Evolutionary conservation across 2,329 filamentous ascomycete species (phyloP).

Genomic region (Colletotrichum sp.): DNA sequence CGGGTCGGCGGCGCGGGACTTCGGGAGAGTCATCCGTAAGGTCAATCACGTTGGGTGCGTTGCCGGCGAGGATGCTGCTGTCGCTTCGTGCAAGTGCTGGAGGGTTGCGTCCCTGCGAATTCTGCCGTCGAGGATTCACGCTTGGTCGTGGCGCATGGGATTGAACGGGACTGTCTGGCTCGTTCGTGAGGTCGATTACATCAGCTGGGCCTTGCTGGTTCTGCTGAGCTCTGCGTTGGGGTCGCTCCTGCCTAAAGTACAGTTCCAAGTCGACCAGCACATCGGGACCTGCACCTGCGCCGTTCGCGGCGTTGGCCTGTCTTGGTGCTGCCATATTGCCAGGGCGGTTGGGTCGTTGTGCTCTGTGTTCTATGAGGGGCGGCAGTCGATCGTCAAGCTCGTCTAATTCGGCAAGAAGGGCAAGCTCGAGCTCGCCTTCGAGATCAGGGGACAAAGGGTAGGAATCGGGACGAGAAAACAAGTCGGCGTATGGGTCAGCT

Average conservation of each 20-base stretch:
- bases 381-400: not conserved
- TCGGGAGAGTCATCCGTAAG: slow-evolving; percentile 53
- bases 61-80: slow-evolving; percentile 42
- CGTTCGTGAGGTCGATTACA: slow-evolving; percentile 56
- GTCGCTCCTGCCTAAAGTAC: slow-evolving; percentile 3
- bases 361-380: not conserved
- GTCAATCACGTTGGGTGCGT: slow-evolving; percentile 49
- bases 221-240: not conserved
- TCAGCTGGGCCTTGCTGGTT: slow-evolving; percentile 21
- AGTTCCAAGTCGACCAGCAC: slow-evolving; percentile 31
- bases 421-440: slow-evolving; percentile 15
- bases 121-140: slow-evolving; percentile 46
- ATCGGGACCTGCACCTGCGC: slow-evolving; percentile 15
- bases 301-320: not conserved
- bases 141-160: slow-evolving; percentile 11
- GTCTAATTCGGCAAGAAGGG: slow-evolving; percentile 16
- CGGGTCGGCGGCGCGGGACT: slow-evolving; percentile 4
- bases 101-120: slow-evolving; percentile 43
- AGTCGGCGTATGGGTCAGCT: not conserved
- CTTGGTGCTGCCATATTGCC: not conserved
- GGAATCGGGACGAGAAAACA: not conserved
- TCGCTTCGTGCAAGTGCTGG: slow-evolving; percentile 50
- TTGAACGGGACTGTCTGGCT: slow-evolving; percentile 50
- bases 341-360: not conserved
- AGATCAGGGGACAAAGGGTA: slow-evolving; percentile 14